A percentile compares a stretch with the other conserved stretches of the same genome.
These are phyloP conservation scores for Macroventuria anomochaeta DNA, from an alignment of 2,329 filamentous ascomycete genomes.

Conservation along the genomic window DNA sequence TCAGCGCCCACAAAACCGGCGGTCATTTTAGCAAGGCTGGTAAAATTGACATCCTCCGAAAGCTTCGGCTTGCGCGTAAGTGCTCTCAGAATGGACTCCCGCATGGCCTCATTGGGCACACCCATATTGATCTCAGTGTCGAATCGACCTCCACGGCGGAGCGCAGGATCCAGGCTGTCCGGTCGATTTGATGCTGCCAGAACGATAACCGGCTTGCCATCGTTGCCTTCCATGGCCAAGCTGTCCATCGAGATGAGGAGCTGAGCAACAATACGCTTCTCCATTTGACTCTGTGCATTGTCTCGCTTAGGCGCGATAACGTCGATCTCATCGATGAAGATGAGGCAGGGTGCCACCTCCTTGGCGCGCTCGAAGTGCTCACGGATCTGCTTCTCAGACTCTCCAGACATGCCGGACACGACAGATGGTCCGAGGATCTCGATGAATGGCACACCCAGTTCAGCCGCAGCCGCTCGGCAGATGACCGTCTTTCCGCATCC, in stretches of 20 bases:
- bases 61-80: slow-evolving; percentile 71
- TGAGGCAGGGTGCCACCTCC: slow-evolving; percentile 81
- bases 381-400: slow-evolving; percentile 84
- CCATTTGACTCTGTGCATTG: slow-evolving; percentile 84
- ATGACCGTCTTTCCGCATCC: slow-evolving; percentile 89
- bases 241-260: slow-evolving; percentile 86
- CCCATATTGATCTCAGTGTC: slow-evolving; percentile 85
- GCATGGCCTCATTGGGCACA: slow-evolving; percentile 79
- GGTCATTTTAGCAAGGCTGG: slow-evolving; percentile 77
- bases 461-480: slow-evolving; percentile 78
- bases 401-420: slow-evolving; percentile 85
- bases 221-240: slow-evolving; percentile 72
- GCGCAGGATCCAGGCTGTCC: slow-evolving; percentile 80
- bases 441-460: slow-evolving; percentile 78
- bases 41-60: slow-evolving; percentile 74
- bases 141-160: slow-evolving; percentile 77
- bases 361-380: slow-evolving; percentile 90
- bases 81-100: slow-evolving; percentile 78
- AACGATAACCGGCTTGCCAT: slow-evolving; percentile 81
- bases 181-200: slow-evolving; percentile 90
- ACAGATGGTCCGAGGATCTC: slow-evolving; percentile 82
- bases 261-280: slow-evolving; percentile 83
- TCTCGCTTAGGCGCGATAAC: slow-evolving; percentile 87
- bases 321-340: slow-evolving; percentile 94
- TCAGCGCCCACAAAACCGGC: slow-evolving; percentile 95